Base-by-base conservation (phyloP, 176 grass and related monocot species). In the Triticum urartu region DNA sequence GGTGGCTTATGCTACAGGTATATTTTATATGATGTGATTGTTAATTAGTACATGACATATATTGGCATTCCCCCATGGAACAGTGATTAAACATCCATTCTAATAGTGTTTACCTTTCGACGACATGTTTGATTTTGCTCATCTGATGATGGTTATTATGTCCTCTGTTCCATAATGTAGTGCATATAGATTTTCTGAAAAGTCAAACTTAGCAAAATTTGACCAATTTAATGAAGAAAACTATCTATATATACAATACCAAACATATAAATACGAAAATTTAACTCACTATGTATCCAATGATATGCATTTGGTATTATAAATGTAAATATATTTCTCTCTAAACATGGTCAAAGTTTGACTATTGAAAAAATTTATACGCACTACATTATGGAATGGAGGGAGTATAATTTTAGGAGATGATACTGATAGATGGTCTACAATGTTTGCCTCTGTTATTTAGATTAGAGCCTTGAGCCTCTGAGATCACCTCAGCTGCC, bases 381-480 rank as follows among this genome's bases (percentile, higher is more conserved):
- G 1, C 47, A 50, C 47, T 50, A 50, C 13, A 50, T 50, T 50
- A 50, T 50, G 4, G 13, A 50, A 50, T 50, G 47, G 47, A 50
- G 47, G 47, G 47, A 50, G 47, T 50, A 86, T 28, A 60, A 54
- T 65, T 52, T 64, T 65, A 65, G 58, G 30, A 81, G n/a, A 74
- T 43, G 42, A 11, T 43, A 43, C 42, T 38, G 38, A 64, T 74
- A 64, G 13, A 24, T 78, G 20, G 47, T 60, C 74, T 70, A 14
- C 84, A 79, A 18, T 85, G 7, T 77, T 68, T 68, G 25, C 73
- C 74, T 85, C 22, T 3, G 28, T 24, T 85, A 79, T 12, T 48
- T 74, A 48, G 40, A 74, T 26, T 45, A 73, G 39, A 45, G 38
- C n/a, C 21, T n/a, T 73, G 71, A 25, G 67, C 45, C 33, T 85